Percentiles rank a stretch among this genome's conserved stretches.
phyloP scores from a whole-genome alignment of 257 asterid species.

The Solanum chmielewskii region DNA sequence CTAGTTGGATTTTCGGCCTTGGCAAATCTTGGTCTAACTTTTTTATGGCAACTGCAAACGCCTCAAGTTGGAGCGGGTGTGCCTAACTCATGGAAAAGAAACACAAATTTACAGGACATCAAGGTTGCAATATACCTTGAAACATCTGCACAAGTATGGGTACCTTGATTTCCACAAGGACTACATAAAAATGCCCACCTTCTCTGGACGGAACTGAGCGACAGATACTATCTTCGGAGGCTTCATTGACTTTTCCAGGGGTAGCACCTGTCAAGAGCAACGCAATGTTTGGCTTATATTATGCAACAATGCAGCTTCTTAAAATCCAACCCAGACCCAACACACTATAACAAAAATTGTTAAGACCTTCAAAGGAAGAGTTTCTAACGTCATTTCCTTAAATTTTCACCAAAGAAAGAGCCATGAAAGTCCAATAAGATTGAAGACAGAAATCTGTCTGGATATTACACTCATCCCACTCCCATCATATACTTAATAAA shows the following conservation, averaged over 20 bases:
- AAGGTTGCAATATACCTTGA: conserved; percentile 1
- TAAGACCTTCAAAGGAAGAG: not conserved
- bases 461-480: not conserved
- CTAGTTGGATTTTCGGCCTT: conserved; percentile 73
- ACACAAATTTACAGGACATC: conserved; percentile 11
- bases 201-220: conserved; percentile 98
- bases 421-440: not conserved
- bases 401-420: not conserved
- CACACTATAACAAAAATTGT: not conserved
- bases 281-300: not conserved
- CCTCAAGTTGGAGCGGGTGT: conserved; percentile 85
- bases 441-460: not conserved
- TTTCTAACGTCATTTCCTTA: not conserved
- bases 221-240: conserved; percentile 76
- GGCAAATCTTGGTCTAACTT: conserved; percentile 40
- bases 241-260: conserved; percentile 50
- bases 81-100: conserved; percentile 32
- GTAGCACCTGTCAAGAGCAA: conserved; percentile 39
- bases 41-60: conserved; percentile 59
- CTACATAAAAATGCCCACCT: conserved; percentile 59
- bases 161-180: conserved; percentile 34
- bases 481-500: not conserved
- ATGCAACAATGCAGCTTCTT: not conserved
- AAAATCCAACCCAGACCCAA: not conserved
- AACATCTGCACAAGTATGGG: conserved; percentile 6